Evolutionary conservation across 164 flowering plant species (phyloP).

Genomic region (Litsea cubeba): DNA sequence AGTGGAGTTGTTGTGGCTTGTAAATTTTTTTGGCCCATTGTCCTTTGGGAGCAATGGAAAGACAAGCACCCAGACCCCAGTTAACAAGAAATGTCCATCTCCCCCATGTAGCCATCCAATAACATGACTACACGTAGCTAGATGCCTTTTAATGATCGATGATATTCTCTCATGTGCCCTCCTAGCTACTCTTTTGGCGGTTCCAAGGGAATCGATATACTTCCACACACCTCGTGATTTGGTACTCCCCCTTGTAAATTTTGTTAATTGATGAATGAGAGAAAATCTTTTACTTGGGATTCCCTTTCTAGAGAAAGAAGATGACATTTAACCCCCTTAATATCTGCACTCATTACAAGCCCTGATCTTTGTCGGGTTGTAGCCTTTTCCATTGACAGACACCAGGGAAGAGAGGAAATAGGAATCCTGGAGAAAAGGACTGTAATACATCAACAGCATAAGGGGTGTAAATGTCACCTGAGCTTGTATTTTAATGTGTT

Average conservation of each 20-base stretch:
- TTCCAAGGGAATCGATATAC: slow-evolving; percentile 22
- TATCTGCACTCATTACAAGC: too few species aligned
- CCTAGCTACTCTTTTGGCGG: slow-evolving; percentile 4
- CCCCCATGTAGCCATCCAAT: background rate
- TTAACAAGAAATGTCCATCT: background rate
- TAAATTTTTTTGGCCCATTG: background rate
- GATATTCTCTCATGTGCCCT: slow-evolving; percentile 1
- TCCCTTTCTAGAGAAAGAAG: background rate
- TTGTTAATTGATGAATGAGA: background rate
- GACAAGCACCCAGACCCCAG: too few species aligned
- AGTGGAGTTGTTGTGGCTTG: too few species aligned
- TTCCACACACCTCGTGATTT: slow-evolving; percentile 8
- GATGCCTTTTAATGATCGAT: slow-evolving; percentile 3
- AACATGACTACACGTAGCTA: background rate
- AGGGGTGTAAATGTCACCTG: background rate
- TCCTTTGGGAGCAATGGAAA: background rate
- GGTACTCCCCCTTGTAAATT: background rate
- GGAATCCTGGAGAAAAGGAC: too few species aligned
- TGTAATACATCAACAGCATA: too few species aligned
- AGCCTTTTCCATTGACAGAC: too few species aligned
- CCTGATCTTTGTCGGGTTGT: background rate
- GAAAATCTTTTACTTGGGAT: background rate
- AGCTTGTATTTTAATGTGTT: too few species aligned
- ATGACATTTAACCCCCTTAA: background rate
- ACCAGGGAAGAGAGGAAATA: too few species aligned